Base-by-base conservation (phyloP, 495 filamentous ascomycete genomes). In the Xylona heveae region DNA sequence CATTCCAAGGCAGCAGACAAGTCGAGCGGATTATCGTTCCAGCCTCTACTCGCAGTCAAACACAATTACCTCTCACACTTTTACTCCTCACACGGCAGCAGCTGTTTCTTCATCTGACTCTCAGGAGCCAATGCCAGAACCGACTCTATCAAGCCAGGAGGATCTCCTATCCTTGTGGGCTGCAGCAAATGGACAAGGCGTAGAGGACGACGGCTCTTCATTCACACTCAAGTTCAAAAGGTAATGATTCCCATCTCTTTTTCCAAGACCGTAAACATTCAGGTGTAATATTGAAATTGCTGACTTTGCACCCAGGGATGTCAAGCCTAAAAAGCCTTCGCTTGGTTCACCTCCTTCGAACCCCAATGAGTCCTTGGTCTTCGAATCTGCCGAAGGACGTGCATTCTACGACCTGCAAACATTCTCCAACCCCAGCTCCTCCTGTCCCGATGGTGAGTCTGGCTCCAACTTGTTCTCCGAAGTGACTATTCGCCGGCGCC, bases 1-100 rank as follows among this genome's bases (percentile, higher is more conserved):
- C 42, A 59, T 72, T 37, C 64, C 67, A 5, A 51, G 51, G 34
- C 50, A 57, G 2, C 56, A 66, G 31, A 68, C 71, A 43, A 68
- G 58, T 50, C 47, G 64, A 28, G 49, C 59, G 12, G 53, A 62
- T 8, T 71, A 73, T 34, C 62, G 68, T 0, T 59, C 66, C 1
- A 51, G 31, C 12, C 42, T 50, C 31, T 38, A 27, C 30, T 37
- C 36, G 1, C n/a, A n/a, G n/a, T n/a, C n/a, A n/a, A n/a, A n/a
- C n/a, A n/a, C n/a, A n/a, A n/a, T n/a, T n/a, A n/a, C n/a, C n/a
- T n/a, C n/a, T n/a, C n/a, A n/a, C n/a, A 16, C 30, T 15, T 9
- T 9, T 3, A 38, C 10, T 20, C 31, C 30, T 12, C 31, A 30
- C 19, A 3, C 17, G 2, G 9, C 16, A 14, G 20, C 19, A n/a